A percentile compares a stretch with the other conserved stretches of the same genome.
These are phyloP conservation scores for Globisporangium radiosum DNA, from an alignment of 352 stramenopile species.

Conservation along the genomic window DNA sequence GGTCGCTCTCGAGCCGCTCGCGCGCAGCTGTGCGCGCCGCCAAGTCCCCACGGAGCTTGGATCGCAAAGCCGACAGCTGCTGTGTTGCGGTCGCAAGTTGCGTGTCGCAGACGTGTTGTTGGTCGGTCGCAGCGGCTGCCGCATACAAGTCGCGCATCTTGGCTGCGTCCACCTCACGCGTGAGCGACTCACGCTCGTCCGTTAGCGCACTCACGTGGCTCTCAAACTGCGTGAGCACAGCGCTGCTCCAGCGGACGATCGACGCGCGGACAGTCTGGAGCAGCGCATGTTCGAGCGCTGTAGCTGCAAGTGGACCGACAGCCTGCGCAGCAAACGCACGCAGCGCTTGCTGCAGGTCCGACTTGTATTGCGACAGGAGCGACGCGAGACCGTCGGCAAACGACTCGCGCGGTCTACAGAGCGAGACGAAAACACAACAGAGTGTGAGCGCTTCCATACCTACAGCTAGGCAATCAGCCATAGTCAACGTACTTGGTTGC, in stretches of 20 bases:
- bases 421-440: no score
- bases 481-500: slow-evolving; percentile 11
- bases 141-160: slow-evolving; percentile 21
- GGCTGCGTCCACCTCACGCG: slow-evolving; percentile 18
- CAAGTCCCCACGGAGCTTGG: slow-evolving; percentile 31
- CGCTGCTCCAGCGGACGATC: slow-evolving; percentile 34
- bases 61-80: slow-evolving; percentile 45
- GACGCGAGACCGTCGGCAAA: slow-evolving; percentile 46
- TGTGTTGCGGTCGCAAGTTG: slow-evolving; percentile 39
- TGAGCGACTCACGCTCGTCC: slow-evolving; percentile 22
- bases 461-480: neutral
- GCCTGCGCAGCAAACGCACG: slow-evolving; percentile 27
- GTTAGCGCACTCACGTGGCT: slow-evolving; percentile 25
- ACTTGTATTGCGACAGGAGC: slow-evolving; percentile 56
- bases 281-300: slow-evolving; percentile 28
- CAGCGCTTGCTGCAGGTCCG: slow-evolving; percentile 35
- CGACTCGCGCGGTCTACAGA: slow-evolving; percentile 24
- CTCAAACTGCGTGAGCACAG: slow-evolving; percentile 47
- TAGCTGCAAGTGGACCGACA: slow-evolving; percentile 20
- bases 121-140: slow-evolving; percentile 26
- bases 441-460: neutral
- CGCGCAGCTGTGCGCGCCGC: slow-evolving; percentile 42
- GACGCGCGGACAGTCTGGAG: slow-evolving; percentile 30
- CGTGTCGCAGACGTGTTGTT: slow-evolving; percentile 40
- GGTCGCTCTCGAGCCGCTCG: slow-evolving; percentile 30